Evolutionary conservation across 2,329 filamentous ascomycete species (phyloP).

Genomic region (Ceratocystis albifundus): DNA sequence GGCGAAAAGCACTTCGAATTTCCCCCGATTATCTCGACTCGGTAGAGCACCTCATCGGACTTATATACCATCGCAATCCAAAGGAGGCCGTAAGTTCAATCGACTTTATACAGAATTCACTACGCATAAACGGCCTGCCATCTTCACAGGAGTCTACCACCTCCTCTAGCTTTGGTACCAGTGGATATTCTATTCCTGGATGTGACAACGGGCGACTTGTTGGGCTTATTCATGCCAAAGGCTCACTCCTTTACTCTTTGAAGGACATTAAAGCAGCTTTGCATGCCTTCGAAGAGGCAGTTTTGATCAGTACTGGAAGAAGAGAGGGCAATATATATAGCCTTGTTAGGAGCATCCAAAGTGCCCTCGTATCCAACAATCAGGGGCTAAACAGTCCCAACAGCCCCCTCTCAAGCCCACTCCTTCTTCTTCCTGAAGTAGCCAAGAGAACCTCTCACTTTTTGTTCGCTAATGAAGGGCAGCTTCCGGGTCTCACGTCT

Average conservation of each 20-base stretch:
- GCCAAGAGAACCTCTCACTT: conserved; percentile 72
- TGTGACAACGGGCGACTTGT: conserved; percentile 86
- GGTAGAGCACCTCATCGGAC: conserved; percentile 81
- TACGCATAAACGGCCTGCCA: conserved; percentile 31
- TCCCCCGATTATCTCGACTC: conserved; percentile 88
- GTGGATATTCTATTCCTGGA: conserved; percentile 73
- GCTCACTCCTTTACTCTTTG: conserved; percentile 91
- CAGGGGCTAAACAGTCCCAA: not conserved
- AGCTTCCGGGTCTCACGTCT: conserved; percentile 67
- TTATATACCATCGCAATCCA: conserved; percentile 73
- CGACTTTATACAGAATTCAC: conserved; percentile 64
- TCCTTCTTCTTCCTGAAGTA: conserved; percentile 71
- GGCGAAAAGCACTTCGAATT: conserved; percentile 71
- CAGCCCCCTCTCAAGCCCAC: conserved; percentile 35
- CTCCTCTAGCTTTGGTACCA: conserved; percentile 34
- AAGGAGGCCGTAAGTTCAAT: conserved; percentile 82
- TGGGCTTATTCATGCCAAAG: conserved; percentile 90
- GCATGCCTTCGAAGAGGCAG: conserved; percentile 85
- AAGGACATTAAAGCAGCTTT: conserved; percentile 74
- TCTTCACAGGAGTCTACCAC: conserved; percentile 17
- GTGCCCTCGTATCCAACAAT: conserved; percentile 46
- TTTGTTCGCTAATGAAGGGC: conserved; percentile 64
- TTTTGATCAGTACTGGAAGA: conserved; percentile 73
- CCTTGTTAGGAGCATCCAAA: conserved; percentile 67
- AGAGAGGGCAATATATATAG: conserved; percentile 58